Evolutionary conservation across 2,329 filamentous ascomycete genomes (phyloP).

Genomic region (Calonectria pteridis): DNA sequence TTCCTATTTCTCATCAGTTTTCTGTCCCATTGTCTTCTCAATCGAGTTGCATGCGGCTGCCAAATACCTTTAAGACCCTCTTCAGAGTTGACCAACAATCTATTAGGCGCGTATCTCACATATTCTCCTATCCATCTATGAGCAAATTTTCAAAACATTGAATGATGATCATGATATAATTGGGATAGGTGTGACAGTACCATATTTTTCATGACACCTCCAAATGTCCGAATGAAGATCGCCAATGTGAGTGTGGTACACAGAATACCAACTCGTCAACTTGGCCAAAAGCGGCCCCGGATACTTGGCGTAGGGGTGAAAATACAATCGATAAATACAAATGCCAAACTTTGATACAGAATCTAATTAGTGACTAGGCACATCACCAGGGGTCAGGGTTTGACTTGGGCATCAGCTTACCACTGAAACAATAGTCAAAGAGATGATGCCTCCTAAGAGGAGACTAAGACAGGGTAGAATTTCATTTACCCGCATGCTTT

Average conservation of each 20-base stretch:
- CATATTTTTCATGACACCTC: background rate
- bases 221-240: background rate
- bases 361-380: background rate
- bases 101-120: background rate
- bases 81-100: background rate
- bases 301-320: background rate
- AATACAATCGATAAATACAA: background rate
- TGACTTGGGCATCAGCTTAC: background rate
- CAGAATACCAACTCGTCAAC: background rate
- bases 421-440: background rate
- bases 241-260: background rate
- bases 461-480: background rate
- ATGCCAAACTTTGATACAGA: background rate
- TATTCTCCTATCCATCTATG: background rate
- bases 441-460: background rate
- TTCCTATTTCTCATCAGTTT: background rate
- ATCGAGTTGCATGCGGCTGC: no score
- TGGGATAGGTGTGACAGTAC: no score
- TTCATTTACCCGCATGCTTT: background rate
- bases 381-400: background rate
- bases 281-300: background rate
- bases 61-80: background rate
- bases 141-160: background rate
- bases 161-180: no score
- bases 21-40: no score